Conservation (phyloP, 257 asterid genomes). For the Nicotiana tabacum region DNA sequence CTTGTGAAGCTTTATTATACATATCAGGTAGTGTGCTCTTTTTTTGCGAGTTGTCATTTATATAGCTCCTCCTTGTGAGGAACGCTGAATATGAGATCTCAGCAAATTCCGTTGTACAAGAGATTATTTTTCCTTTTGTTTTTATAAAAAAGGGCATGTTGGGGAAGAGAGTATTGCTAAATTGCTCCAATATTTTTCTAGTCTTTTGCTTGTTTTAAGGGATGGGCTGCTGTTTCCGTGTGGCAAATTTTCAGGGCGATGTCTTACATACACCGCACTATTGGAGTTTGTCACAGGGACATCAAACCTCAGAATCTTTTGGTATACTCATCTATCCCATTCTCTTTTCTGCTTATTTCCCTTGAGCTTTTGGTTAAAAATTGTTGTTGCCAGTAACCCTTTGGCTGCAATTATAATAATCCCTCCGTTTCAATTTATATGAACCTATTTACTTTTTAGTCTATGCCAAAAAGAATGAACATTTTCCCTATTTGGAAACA, state of each 20-base stretch:
- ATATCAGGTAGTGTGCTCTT: constrained; percentile 56
- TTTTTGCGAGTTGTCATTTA: not conserved
- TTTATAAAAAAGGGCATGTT: not conserved
- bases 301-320: constrained; percentile 95
- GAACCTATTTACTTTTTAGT: too few species aligned
- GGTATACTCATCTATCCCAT: constrained; percentile 39
- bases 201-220: not conserved
- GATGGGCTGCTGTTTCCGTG: constrained; percentile 13
- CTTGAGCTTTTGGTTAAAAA: not conserved
- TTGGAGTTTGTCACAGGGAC: constrained; percentile 96
- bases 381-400: not conserved
- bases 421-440: too few species aligned
- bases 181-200: not conserved
- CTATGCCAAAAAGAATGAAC: too few species aligned
- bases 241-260: constrained; percentile 90
- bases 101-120: not conserved
- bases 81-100: not conserved
- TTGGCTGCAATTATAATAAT: too few species aligned
- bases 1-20: constrained; percentile 84
- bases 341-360: not conserved
- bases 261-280: constrained; percentile 76
- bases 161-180: too few species aligned
- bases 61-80: not conserved
- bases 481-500: too few species aligned
- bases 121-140: not conserved